Percentiles rank a stretch among this genome's conserved stretches.
These are phyloP conservation scores for Cytidiella melzeri DNA, from an alignment of 768 basidiomycete species.

Conservation along the genomic window DNA sequence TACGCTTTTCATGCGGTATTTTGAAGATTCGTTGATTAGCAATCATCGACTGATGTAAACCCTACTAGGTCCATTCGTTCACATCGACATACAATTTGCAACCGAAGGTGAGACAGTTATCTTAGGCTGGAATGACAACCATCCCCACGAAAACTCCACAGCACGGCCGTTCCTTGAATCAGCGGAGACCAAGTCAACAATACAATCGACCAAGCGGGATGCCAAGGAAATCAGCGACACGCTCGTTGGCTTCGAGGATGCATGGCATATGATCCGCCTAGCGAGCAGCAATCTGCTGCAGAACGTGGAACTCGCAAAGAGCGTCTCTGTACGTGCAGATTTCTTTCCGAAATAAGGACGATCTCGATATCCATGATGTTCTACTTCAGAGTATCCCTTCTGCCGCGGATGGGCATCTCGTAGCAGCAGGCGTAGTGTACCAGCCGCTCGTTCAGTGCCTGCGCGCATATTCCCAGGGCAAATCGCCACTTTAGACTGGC, in stretches of 20 bases:
- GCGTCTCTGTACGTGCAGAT: conserved; percentile 14
- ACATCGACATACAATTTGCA: conserved; percentile 16
- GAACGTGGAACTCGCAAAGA: conserved; percentile 19
- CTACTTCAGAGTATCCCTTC: conserved; percentile 12
- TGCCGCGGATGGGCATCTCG: conserved; percentile 18
- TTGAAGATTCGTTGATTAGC: no score
- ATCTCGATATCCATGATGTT: no score
- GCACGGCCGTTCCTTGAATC: neutral
- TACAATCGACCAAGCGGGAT: conserved; percentile 11
- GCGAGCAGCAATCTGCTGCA: conserved; percentile 17
- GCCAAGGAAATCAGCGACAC: conserved; percentile 17
- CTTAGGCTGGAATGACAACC: no score
- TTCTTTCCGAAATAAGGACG: neutral
- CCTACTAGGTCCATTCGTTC: conserved; percentile 11
- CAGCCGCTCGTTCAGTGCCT: conserved; percentile 22
- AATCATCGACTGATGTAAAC: neutral
- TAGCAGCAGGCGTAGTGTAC: conserved; percentile 16
- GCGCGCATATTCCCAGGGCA: conserved; percentile 20
- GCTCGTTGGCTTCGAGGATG: conserved; percentile 23
- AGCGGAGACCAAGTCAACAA: neutral
- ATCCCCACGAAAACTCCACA: neutral
- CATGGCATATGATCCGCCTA: conserved; percentile 23
- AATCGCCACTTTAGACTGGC: conserved; percentile 12
- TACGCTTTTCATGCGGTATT: conserved; percentile 20
- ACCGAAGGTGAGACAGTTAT: neutral